phyloP scores from a whole-genome alignment of 768 basidiomycete species.

The Glaciozyma antarctica region DNA sequence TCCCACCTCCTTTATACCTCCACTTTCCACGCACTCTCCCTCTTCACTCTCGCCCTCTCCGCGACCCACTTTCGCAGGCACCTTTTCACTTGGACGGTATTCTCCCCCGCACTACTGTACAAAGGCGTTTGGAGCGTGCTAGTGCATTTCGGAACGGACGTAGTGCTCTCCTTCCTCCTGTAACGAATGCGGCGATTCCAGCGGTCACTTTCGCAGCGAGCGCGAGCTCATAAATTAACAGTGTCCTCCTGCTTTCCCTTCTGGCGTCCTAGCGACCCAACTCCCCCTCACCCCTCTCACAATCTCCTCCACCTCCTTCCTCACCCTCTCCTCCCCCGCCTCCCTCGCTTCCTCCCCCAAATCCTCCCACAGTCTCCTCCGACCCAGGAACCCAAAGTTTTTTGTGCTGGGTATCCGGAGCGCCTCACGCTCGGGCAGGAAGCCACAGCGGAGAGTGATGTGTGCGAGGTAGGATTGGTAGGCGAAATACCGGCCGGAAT shows the following conservation, averaged over 20 bases:
- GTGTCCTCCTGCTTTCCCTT: constrained; percentile 26
- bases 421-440: constrained; percentile 74
- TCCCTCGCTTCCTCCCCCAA: background rate
- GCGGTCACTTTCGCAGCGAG: no score
- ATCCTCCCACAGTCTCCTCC: constrained; percentile 7
- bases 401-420: constrained; percentile 86
- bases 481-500: constrained; percentile 58
- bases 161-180: background rate
- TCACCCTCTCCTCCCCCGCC: background rate
- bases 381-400: constrained; percentile 80
- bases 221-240: background rate
- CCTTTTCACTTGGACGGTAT: constrained; percentile 23
- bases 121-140: constrained; percentile 9
- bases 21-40: constrained; percentile 13
- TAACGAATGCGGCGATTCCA: background rate
- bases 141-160: constrained; percentile 11
- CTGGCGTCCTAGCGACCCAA: constrained; percentile 27
- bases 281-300: constrained; percentile 6
- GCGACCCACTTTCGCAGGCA: constrained; percentile 18
- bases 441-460: constrained; percentile 64
- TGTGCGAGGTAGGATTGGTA: constrained; percentile 82
- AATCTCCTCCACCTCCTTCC: background rate
- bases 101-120: constrained; percentile 23
- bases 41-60: constrained; percentile 2
- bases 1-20: constrained; percentile 5